phyloP scores from a whole-genome alignment of 306 rosid genomes.

The Macrotyloma uniflorum region DNA sequence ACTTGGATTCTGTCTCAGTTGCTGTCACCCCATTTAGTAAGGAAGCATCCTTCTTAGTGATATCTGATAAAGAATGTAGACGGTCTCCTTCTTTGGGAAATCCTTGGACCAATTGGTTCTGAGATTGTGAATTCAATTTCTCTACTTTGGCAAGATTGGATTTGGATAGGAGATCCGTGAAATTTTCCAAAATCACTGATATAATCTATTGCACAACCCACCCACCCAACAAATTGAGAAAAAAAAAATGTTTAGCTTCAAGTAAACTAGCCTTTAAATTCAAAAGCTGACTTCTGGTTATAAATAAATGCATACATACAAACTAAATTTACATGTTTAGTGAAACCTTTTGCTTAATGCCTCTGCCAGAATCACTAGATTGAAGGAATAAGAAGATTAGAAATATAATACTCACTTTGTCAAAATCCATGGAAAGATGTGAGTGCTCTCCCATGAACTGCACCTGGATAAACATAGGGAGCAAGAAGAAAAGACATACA shows the following conservation, averaged over 20 bases:
- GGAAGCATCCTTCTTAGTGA: conserved; percentile 47
- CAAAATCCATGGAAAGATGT: conserved; percentile 92
- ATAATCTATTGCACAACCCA: conserved; percentile 65
- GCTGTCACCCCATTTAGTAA: conserved; percentile 36
- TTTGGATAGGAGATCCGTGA: conserved; percentile 49
- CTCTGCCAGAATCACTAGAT: conserved; percentile 32
- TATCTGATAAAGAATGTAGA: conserved; percentile 50
- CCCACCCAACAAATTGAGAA: conserved; percentile 27
- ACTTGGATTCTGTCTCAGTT: conserved; percentile 53
- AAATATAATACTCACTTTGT: conserved; percentile 69
- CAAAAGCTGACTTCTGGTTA: conserved; percentile 20
- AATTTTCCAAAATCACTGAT: conserved; percentile 89
- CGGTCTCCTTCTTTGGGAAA: conserved; percentile 43
- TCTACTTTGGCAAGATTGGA: conserved; percentile 49
- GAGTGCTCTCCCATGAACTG: conserved; percentile 91
- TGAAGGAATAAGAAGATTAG: conserved; percentile 30
- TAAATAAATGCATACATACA: conserved; percentile 18
- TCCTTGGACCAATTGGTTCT: conserved; percentile 60
- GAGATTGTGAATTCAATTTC: conserved; percentile 51
- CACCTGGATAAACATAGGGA: conserved; percentile 56
- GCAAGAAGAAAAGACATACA: conserved; percentile 35
- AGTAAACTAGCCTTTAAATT: conserved; percentile 31
- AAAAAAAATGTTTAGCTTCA: conserved; percentile 17
- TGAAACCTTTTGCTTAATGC: conserved; percentile 24
- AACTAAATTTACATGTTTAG: conserved; percentile 32